These are phyloP conservation scores for Neonothopanus nambi DNA, from an alignment of 1,284 basidiomycete genomes.

Conservation along the genomic window DNA sequence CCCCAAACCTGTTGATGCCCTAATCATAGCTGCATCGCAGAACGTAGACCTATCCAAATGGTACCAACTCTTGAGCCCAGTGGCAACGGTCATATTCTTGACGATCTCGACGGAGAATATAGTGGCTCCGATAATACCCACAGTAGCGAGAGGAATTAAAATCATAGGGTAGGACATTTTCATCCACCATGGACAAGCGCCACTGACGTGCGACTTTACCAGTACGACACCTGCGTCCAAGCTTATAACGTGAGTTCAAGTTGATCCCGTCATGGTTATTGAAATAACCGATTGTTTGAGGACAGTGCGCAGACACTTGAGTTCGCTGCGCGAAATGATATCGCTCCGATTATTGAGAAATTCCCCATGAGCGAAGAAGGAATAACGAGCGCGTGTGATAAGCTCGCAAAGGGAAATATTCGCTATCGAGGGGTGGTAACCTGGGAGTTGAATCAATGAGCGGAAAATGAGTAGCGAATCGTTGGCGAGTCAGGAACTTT, in stretches of 20 bases:
- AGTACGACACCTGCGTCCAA: neutral
- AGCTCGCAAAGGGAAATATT: constrained; percentile 25
- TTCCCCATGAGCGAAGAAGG: constrained; percentile 30
- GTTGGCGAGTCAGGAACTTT: too few relatives aligned
- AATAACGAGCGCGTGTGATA: constrained; percentile 30
- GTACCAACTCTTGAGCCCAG: constrained; percentile 13
- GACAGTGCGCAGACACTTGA: constrained; percentile 14
- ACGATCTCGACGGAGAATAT: constrained; percentile 8
- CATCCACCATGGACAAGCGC: too few relatives aligned
- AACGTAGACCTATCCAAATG: constrained; percentile 27
- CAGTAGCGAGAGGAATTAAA: constrained; percentile 6
- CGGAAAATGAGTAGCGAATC: too few relatives aligned
- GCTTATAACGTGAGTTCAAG: neutral
- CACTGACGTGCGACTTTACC: too few relatives aligned
- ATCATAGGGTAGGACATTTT: constrained; percentile 2
- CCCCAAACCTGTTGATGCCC: constrained; percentile 23
- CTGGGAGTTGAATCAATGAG: constrained; percentile 3
- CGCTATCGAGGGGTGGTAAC: constrained; percentile 32
- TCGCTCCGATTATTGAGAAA: constrained; percentile 27
- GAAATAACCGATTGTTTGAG: neutral
- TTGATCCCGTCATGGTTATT: neutral
- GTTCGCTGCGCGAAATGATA: constrained; percentile 17
- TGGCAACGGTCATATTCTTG: constrained; percentile 15
- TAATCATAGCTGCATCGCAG: constrained; percentile 29
- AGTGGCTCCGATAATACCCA: constrained; percentile 4